Percentiles rank a stretch among this genome's conserved stretches.
phyloP scores from a whole-genome alignment of 176 grass and related monocot species.

The Otatea glauca region DNA sequence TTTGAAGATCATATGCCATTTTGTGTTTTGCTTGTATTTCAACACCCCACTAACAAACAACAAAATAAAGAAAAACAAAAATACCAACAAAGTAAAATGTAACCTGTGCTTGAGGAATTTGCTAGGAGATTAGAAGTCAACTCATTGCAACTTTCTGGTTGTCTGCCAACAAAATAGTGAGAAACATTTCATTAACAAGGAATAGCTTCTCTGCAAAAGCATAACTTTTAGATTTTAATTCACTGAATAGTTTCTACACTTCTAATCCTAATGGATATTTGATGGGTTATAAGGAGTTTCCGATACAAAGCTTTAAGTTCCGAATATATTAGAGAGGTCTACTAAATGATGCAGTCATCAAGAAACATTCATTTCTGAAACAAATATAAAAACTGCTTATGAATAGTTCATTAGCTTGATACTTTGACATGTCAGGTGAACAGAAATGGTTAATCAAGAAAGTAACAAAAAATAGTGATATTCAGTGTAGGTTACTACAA shows the following conservation, averaged over 20 bases:
- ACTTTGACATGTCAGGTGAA: slow-evolving; percentile 22
- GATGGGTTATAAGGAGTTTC: slow-evolving; percentile 24
- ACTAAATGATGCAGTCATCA: slow-evolving; percentile 8
- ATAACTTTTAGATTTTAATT: background rate
- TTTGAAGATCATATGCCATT: slow-evolving; percentile 14
- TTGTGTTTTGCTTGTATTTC: slow-evolving; percentile 13
- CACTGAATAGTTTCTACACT: slow-evolving; percentile 1
- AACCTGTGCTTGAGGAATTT: slow-evolving; percentile 61
- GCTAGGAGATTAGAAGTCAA: slow-evolving; percentile 30
- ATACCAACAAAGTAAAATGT: slow-evolving; percentile 33
- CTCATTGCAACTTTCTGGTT: slow-evolving; percentile 50
- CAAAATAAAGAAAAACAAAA: slow-evolving; percentile 10
- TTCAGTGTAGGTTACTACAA: background rate
- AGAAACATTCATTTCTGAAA: background rate
- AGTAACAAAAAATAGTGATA: background rate
- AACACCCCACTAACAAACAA: background rate
- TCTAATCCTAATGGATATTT: slow-evolving; percentile 7
- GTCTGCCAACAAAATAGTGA: slow-evolving; percentile 49
- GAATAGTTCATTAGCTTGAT: slow-evolving; percentile 9
- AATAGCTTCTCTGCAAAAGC: slow-evolving; percentile 23
- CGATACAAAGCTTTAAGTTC: background rate
- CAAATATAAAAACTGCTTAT: background rate
- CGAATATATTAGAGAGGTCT: background rate
- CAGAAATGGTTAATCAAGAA: slow-evolving; percentile 16
- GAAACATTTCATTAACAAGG: slow-evolving; percentile 31